phyloP scores from a whole-genome alignment of 2,329 filamentous ascomycete genomes.

The Fusarium sp. region DNA sequence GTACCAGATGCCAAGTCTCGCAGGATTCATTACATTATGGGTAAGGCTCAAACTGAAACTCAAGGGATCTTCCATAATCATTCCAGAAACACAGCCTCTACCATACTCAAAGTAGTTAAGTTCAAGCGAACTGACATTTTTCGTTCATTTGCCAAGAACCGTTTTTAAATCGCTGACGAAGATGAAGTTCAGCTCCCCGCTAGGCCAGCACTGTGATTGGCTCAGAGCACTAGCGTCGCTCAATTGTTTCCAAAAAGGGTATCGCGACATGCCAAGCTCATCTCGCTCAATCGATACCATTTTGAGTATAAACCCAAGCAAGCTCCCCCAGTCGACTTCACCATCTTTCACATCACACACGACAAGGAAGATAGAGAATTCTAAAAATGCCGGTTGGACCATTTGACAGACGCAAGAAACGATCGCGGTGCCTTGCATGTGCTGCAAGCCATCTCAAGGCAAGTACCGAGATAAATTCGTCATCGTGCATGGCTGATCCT shows the following conservation, averaged over 20 bases:
- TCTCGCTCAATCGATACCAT: slow-evolving; percentile 31
- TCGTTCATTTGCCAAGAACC: background rate
- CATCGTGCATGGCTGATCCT: background rate
- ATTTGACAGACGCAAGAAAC: slow-evolving; percentile 47
- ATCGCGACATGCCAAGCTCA: background rate
- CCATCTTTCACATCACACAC: background rate
- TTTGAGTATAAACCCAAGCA: slow-evolving; percentile 25
- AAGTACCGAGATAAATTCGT: background rate
- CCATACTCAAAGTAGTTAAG: slow-evolving; percentile 1
- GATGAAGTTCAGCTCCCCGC: background rate
- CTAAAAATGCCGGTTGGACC: slow-evolving; percentile 44
- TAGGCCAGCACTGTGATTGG: background rate
- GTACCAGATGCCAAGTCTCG: background rate
- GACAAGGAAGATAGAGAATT: background rate
- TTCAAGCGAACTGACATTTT: slow-evolving; percentile 16
- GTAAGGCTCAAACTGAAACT: background rate
- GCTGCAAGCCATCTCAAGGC: slow-evolving; percentile 48
- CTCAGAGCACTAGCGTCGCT: slow-evolving; percentile 32
- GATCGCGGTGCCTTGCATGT: slow-evolving; percentile 46
- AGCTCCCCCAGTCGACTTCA: background rate
- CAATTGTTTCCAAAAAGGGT: slow-evolving; percentile 29
- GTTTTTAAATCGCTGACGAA: background rate
- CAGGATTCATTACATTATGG: background rate
- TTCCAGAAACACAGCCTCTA: background rate
- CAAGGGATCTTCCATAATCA: background rate